phyloP scores from a whole-genome alignment of 148 eudicot species.

The Bassia scoparia region DNA sequence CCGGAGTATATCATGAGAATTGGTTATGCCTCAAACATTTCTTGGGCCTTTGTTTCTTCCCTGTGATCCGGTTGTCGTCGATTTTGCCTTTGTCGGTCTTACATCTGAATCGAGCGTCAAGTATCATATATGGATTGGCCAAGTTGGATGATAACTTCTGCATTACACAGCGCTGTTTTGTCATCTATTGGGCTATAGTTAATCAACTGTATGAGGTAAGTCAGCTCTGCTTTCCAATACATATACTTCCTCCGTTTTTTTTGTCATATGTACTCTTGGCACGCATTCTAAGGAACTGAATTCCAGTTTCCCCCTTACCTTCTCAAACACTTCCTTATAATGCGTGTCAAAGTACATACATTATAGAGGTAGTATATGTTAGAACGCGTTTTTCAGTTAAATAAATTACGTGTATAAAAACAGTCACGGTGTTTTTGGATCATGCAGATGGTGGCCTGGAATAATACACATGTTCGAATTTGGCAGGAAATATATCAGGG shows the following conservation, averaged over 20 bases:
- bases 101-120: conserved; percentile 62
- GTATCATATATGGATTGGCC: conserved; percentile 68
- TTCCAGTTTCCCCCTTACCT: too few relatives aligned
- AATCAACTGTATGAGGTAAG: conserved; percentile 37
- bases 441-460: conserved; percentile 44
- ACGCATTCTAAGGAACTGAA: too few relatives aligned
- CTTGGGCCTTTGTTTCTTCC: conserved; percentile 57
- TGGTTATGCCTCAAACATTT: conserved; percentile 48
- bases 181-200: conserved; percentile 45
- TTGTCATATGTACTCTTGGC: too few relatives aligned
- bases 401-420: too few relatives aligned
- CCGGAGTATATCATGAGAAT: conserved; percentile 40
- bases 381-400: too few relatives aligned
- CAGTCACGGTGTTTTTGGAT: background rate
- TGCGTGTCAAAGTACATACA: too few relatives aligned
- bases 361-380: too few relatives aligned
- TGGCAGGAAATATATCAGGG: conserved; percentile 46
- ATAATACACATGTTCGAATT: conserved; percentile 33
- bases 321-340: too few relatives aligned
- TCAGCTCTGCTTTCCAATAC: too few relatives aligned
- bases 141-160: conserved; percentile 46
- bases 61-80: conserved; percentile 50
- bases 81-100: conserved; percentile 49
- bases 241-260: too few relatives aligned
- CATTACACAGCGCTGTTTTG: conserved; percentile 44